Evolutionary conservation across 768 basidiomycete species (phyloP).

Genomic region (Serpula lacrymans): DNA sequence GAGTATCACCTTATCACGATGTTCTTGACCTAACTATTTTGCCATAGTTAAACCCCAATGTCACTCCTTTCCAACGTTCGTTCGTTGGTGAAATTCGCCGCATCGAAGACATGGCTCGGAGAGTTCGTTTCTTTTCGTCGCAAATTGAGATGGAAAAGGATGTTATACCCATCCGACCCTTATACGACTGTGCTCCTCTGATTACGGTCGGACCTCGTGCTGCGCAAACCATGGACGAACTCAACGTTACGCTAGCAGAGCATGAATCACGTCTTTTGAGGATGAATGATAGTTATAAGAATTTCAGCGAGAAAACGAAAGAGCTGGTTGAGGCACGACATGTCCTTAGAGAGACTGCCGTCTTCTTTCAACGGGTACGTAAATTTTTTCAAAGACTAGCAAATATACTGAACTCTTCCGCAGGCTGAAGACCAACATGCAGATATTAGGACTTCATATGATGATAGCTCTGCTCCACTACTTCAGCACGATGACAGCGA

Average conservation of each 20-base stretch:
- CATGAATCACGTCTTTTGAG: conserved; percentile 80
- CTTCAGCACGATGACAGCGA: conserved; percentile 90
- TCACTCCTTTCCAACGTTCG: conserved; percentile 97
- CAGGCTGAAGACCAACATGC: conserved; percentile 77
- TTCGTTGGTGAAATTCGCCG: conserved; percentile 95
- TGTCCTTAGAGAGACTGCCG: conserved; percentile 91
- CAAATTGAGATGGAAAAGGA: conserved; percentile 89
- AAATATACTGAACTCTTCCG: conserved; percentile 8
- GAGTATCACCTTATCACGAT: conserved; percentile 25
- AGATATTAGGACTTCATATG: conserved; percentile 85
- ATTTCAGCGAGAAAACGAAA: conserved; percentile 76
- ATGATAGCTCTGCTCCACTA: conserved; percentile 87
- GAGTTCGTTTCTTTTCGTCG: conserved; percentile 82
- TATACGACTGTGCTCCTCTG: conserved; percentile 83
- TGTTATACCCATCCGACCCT: conserved; percentile 75
- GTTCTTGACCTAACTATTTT: conserved; percentile 6
- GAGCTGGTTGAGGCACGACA: conserved; percentile 93
- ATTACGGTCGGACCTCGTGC: conserved; percentile 89
- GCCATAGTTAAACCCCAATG: conserved; percentile 81
- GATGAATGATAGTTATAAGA: conserved; percentile 94
- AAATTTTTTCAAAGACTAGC: neutral
- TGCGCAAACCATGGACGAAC: conserved; percentile 90
- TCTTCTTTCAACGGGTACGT: conserved; percentile 86
- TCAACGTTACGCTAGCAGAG: conserved; percentile 82
- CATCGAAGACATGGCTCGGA: conserved; percentile 94